phyloP scores from a whole-genome alignment of 2,329 filamentous ascomycete genomes.

The Nigrospora oryzae region DNA sequence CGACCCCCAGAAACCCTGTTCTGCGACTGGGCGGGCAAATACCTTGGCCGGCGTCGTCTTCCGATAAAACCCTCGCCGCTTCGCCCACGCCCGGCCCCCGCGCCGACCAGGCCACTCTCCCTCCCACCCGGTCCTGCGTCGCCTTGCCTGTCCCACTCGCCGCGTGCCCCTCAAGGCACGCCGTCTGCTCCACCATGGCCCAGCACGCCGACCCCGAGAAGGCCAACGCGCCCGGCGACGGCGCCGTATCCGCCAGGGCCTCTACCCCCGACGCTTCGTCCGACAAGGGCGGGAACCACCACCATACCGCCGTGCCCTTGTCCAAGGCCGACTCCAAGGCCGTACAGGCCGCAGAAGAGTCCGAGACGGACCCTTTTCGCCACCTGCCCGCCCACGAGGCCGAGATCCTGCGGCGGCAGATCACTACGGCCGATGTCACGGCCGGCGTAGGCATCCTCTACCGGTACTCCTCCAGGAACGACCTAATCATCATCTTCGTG shows the following conservation, averaged over 20 bases:
- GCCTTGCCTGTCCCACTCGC: too few species aligned
- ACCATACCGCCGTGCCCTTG: slow-evolving; percentile 10
- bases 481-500: slow-evolving; percentile 54
- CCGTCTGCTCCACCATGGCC: too few species aligned
- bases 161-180: too few species aligned
- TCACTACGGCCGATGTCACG: slow-evolving; percentile 55
- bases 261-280: neutral
- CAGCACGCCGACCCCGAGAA: too few species aligned
- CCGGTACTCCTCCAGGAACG: slow-evolving; percentile 60
- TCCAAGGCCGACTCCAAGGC: slow-evolving; percentile 36
- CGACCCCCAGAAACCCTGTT: too few species aligned
- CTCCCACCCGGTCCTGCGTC: too few species aligned
- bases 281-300: neutral
- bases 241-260: neutral
- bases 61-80: too few species aligned
- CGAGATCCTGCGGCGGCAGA: slow-evolving; percentile 58
- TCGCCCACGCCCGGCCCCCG: too few species aligned
- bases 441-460: slow-evolving; percentile 59
- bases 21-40: too few species aligned
- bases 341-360: slow-evolving; percentile 24
- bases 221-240: too few species aligned
- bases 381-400: slow-evolving; percentile 60
- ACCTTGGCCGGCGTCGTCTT: too few species aligned
- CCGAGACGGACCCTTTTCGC: slow-evolving; percentile 45
- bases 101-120: too few species aligned